These are phyloP conservation scores for Sporisorium exsertum DNA, from an alignment of 1,284 basidiomycete genomes.

Conservation along the genomic window DNA sequence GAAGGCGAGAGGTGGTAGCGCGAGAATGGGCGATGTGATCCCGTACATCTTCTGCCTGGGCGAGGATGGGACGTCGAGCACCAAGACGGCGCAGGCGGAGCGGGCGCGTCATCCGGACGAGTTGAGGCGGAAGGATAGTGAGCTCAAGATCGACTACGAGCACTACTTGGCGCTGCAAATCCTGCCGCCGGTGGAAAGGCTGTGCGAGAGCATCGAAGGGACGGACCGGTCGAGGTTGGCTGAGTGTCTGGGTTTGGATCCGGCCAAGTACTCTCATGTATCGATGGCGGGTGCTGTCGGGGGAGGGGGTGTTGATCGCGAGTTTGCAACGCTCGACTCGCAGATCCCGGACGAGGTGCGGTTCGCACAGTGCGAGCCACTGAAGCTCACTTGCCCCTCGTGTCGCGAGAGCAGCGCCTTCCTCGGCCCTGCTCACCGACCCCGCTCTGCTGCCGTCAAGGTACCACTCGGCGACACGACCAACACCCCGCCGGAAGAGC, in stretches of 20 bases:
- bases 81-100: conserved; percentile 86
- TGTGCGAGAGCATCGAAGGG: conserved; percentile 96
- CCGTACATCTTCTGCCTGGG: conserved; percentile 93
- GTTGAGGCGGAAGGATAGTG: conserved; percentile 74
- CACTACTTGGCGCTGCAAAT: conserved; percentile 92
- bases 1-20: conserved; percentile 84
- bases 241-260: conserved; percentile 93
- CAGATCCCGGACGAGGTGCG: conserved; percentile 88
- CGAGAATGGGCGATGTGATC: conserved; percentile 90
- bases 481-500: conserved; percentile 4
- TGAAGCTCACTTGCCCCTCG: conserved; percentile 51
- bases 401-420: conserved; percentile 46
- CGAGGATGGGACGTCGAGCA: conserved; percentile 77
- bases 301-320: conserved; percentile 70
- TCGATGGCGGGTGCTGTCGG: conserved; percentile 2
- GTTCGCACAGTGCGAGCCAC: conserved; percentile 70
- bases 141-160: conserved; percentile 74
- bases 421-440: conserved; percentile 38
- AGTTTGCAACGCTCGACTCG: conserved; percentile 86
- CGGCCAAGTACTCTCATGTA: conserved; percentile 76
- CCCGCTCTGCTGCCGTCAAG: conserved; percentile 1
- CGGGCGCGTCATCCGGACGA: conserved; percentile 94
- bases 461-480: conserved; percentile 21
- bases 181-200: conserved; percentile 90
- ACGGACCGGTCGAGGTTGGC: conserved; percentile 91